These are phyloP conservation scores for Saccharomycopsis microspora DNA, from an alignment of 805 yeast species.

Conservation along the genomic window DNA sequence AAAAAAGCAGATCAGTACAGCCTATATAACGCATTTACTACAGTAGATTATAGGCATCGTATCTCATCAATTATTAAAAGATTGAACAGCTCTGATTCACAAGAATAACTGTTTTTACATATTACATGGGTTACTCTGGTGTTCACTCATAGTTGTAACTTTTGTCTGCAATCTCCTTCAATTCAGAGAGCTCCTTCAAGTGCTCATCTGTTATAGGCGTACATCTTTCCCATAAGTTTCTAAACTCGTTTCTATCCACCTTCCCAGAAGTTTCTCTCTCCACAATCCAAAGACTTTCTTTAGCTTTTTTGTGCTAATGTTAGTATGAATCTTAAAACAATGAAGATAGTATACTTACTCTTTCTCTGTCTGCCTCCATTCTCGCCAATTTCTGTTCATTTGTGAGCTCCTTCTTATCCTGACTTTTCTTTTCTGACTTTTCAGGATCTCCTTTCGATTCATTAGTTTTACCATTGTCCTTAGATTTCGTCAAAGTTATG, in stretches of 20 bases:
- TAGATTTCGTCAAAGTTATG: background rate
- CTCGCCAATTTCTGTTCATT: slow-evolving; percentile 53
- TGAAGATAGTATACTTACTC: slow-evolving; percentile 22
- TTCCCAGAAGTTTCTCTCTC: slow-evolving; percentile 30
- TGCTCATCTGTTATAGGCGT: slow-evolving; percentile 33
- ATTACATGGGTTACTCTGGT: too few relatives aligned
- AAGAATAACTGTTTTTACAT: too few relatives aligned
- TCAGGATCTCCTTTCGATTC: background rate
- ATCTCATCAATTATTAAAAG: too few relatives aligned
- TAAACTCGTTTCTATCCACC: slow-evolving; percentile 38
- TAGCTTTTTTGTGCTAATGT: slow-evolving; percentile 53
- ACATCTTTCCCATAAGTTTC: slow-evolving; percentile 28
- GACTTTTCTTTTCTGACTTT: background rate
- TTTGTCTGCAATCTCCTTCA: slow-evolving; percentile 39
- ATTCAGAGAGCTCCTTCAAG: slow-evolving; percentile 38
- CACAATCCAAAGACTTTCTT: slow-evolving; percentile 72
- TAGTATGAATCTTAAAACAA: background rate
- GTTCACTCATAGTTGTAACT: slow-evolving; percentile 28
- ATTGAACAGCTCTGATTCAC: too few relatives aligned
- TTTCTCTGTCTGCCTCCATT: slow-evolving; percentile 89
- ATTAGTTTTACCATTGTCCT: background rate
- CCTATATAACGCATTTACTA: too few relatives aligned
- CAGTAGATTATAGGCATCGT: too few relatives aligned
- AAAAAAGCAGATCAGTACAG: too few relatives aligned
- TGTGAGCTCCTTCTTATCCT: slow-evolving; percentile 18